A percentile compares a stretch with the other conserved stretches of the same genome.
These are phyloP conservation scores for Melampsora americana DNA, from an alignment of 1,284 basidiomycete genomes.

Conservation along the genomic window DNA sequence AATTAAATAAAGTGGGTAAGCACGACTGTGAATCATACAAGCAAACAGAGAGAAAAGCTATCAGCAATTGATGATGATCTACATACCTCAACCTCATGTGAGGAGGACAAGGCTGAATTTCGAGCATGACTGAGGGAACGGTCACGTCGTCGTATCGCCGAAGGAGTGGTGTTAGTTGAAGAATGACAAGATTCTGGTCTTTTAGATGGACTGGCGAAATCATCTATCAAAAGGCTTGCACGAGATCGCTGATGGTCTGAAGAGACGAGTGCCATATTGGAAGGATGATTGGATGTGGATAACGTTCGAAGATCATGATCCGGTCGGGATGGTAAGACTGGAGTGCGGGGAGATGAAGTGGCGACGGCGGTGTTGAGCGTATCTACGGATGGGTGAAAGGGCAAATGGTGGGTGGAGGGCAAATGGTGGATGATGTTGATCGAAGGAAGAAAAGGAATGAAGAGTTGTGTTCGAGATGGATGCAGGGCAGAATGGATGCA, in stretches of 20 bases:
- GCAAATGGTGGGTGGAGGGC: neutral
- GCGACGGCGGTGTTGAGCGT: conserved; percentile 42
- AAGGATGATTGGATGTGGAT: neutral
- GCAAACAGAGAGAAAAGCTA: neutral
- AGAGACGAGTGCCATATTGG: neutral
- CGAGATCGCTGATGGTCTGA: conserved; percentile 5
- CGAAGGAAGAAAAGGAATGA: neutral
- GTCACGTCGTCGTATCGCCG: conserved; percentile 11
- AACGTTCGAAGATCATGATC: neutral
- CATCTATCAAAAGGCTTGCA: neutral
- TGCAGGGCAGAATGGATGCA: neutral
- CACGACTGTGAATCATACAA: neutral
- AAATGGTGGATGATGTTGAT: neutral
- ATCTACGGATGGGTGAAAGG: conserved; percentile 7
- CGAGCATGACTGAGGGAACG: conserved; percentile 16
- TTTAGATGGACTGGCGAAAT: neutral
- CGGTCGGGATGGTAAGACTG: neutral
- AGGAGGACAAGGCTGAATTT: neutral
- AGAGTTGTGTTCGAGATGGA: neutral
- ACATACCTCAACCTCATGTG: conserved; percentile 17
- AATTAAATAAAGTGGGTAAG: neutral
- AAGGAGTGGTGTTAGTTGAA: conserved; percentile 5
- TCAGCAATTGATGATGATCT: neutral
- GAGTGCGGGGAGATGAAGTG: conserved; percentile 29
- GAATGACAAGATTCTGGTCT: conserved; percentile 11